Evolutionary conservation across 2,329 filamentous ascomycete species (phyloP).

Genomic region (Diaporthe australafricana): DNA sequence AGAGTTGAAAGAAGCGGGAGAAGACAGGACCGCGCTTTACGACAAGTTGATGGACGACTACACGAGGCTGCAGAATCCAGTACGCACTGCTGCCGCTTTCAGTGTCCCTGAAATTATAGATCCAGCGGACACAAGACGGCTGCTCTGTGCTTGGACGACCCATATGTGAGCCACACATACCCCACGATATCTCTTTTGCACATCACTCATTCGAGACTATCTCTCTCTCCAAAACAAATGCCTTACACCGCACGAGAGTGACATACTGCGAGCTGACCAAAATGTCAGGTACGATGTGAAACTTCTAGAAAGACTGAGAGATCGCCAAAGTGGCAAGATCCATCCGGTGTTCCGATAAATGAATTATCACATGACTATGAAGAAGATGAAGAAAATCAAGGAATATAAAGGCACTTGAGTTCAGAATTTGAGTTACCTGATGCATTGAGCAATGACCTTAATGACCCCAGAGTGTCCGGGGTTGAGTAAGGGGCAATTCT

Average conservation of each 20-base stretch:
- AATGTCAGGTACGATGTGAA: conserved; percentile 27
- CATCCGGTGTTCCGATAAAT: conserved; percentile 23
- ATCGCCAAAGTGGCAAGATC: conserved; percentile 25
- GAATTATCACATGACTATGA: too few species aligned
- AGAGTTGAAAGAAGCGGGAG: conserved; percentile 67
- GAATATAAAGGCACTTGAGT: neutral
- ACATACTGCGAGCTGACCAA: neutral
- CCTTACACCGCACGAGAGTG: rapidly evolving
- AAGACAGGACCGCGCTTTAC: conserved; percentile 62
- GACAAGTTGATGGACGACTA: conserved; percentile 70
- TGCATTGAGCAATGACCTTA: neutral
- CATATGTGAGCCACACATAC: conserved; percentile 55
- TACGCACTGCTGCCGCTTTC: conserved; percentile 72
- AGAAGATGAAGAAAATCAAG: neutral
- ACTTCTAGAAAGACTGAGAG: conserved; percentile 23
- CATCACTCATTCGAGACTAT: neutral
- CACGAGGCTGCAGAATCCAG: conserved; percentile 71
- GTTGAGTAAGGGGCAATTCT: neutral
- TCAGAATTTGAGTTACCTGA: too few species aligned
- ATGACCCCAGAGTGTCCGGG: neutral
- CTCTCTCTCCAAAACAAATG: too few species aligned
- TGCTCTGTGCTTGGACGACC: conserved; percentile 65
- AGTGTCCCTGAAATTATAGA: conserved; percentile 75
- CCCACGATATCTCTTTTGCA: neutral
- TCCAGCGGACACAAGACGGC: conserved; percentile 66